Base-by-base conservation (phyloP, 768 basidiomycete species). In the Strobilomyces confusus region DNA sequence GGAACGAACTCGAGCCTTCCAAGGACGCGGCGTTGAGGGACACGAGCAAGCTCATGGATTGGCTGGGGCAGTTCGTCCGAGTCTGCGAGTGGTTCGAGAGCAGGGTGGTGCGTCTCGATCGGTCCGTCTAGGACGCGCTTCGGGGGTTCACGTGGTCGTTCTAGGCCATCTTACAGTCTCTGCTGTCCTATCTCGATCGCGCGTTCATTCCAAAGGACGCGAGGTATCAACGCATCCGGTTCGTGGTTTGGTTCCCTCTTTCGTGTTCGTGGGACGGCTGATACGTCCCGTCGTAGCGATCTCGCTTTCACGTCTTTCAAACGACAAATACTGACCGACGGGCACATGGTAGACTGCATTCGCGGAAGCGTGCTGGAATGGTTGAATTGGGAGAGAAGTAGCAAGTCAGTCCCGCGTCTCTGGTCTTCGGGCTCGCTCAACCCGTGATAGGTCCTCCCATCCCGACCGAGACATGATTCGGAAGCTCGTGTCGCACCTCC, bases 171-270 rank as follows among this genome's bases (percentile, higher is more conserved):
- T 63, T 91, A 3, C 70, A 78, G 56, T 84, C 84, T 0, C 68
- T 91, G 23, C 69, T 91, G 48, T 80, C 87, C 3, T 87, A 85
- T 64, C 69, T 92, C 47, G 89, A 93, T 63, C 81, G 86, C 62
- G 75, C 77, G 0, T 90, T 84, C 58, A 75, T 89, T 11, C 61
- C 66, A 0, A 70, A 72, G 37, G 68, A 76, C 30, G 69, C 72
- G 25, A 67, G 71, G 13, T 51, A 73, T 14, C 59, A 61, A 9
- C 70, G 66, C 14, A 77, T 85, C 43, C 76, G 69, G 87, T 86
- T 57, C 20, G 75, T 48, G 23, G 32, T 4, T 23, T 5, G 25
- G 38, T 51, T 15, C 8, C 13, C 17, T 34, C 22, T 23, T 13
- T 15, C n/a, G 41, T 25, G 15, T 30, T 20, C 26, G 12, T 8